These are phyloP conservation scores for Acer yangbiense DNA, from an alignment of 345 rosid genomes.

Conservation along the genomic window DNA sequence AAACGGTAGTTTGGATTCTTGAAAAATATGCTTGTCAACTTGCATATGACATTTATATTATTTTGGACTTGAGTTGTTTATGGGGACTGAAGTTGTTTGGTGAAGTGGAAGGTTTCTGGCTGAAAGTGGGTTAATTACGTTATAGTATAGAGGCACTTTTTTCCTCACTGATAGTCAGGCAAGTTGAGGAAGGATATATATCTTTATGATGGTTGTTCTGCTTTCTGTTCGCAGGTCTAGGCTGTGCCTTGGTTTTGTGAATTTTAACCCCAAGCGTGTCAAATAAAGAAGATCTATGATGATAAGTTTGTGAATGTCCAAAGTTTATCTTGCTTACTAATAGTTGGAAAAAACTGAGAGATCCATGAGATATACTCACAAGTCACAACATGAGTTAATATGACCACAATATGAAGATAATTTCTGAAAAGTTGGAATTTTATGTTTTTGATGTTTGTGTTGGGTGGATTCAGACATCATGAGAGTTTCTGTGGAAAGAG, in stretches of 20 bases:
- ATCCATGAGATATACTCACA: background rate
- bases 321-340: background rate
- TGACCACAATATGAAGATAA: background rate
- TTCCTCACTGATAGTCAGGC: background rate
- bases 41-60: background rate
- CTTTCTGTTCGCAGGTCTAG: background rate
- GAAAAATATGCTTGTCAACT: background rate
- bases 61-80: background rate
- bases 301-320: background rate
- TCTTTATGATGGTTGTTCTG: background rate
- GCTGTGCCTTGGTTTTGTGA: background rate
- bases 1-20: background rate
- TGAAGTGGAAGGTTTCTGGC: background rate
- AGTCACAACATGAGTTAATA: background rate
- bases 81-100: too few relatives aligned
- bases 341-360: background rate
- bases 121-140: background rate
- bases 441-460: too few relatives aligned
- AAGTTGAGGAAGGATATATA: background rate
- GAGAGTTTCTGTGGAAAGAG: background rate
- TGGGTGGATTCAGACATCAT: background rate
- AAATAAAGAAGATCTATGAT: background rate
- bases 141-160: background rate
- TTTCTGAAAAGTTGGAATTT: slow-evolving; percentile 4
- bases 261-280: background rate